Base-by-base conservation (phyloP, 164 flowering plant genomes). In the Vitis amurensis region DNA sequence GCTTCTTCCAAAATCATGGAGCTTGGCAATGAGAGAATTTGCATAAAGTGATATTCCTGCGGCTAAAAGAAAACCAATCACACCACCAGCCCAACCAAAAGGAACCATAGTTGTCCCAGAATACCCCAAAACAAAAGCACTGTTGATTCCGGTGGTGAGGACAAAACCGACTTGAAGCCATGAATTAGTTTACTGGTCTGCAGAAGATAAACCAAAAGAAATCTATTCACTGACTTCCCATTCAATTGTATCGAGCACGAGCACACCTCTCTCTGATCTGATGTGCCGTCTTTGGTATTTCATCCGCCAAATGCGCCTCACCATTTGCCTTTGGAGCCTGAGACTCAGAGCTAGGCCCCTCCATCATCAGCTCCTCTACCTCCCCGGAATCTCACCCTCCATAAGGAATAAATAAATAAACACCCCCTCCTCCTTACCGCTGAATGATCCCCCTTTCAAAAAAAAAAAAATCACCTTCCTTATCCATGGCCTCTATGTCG, bases 161-260 rank as follows among this genome's bases (percentile, higher is more conserved):
- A 96, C 90, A 68, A 93, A 92, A 1, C 85, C 93, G 55, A 70
- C 98, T 76, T 93, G 99, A 73, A 86, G 80, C 98, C 99, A 96
- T 79, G 99, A 88, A 84, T 95, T 37, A 37, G 44, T 37, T 37
- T 19, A 23, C 27, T 37, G 44, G 7, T 37, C 44, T 3, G 44
- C 44, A 23, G 4, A 37, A 37, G 44, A 37, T 6, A 37, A 37
- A 37, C 44, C 44, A 37, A 37, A 4, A 3, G 44, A 37, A 37
- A 37, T 37, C 44, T 37, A 37, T 37, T 3, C 44, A 37, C 44
- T 37, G 44, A 37, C 44, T 37, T 37, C 27, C 23, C 44, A 37
- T 37, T 37, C 3, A 37, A 37, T 37, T 37, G 44, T 37, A 37
- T 37, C 44, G 44, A 37, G 44, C 44, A 37, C 44, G 0, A 37